Evolutionary conservation across 192 early-diverging fungal species (phyloP), one percentile per base, ranked within the genome.

Genomic region (Irineochytrium annulatum): DNA sequence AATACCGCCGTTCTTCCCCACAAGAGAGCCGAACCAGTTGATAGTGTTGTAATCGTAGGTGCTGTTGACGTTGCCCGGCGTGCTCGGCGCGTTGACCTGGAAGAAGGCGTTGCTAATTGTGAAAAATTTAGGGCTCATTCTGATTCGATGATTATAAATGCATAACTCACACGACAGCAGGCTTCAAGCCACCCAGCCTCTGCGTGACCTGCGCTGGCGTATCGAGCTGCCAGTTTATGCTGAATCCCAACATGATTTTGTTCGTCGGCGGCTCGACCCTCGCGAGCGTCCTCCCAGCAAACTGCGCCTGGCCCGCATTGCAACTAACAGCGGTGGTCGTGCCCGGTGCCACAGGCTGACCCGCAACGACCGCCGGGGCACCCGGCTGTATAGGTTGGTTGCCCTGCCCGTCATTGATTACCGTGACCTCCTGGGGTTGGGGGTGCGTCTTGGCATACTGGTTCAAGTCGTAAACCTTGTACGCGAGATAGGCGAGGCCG

Each of bases 1-100:
- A 20, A 69, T 71, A 4, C 69, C 72, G 8, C 69, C 60, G 4
- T 59, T 44, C 8, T 48, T 11, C 20, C 53, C 45, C 52, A 57
- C 65, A 31, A 67, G 51, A 41, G 69, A 51, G 13, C 62, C 76
- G 46, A 67, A 67, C 76, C 76, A 78, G 30, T 66, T 48, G 52
- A 73, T 37, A 3, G 43, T 11, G 22, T 19, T 24, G 43, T 5
- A 16, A 26, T 59, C 52, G 20, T 64, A 69, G 17, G 54, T n/a
- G 13, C 53, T 46, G 28, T 31, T 45, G 20, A n/a, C 31, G 28
- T 32, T 44, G 17, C n/a, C 29, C 26, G n/a, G n/a, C n/a, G n/a
- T n/a, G n/a, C n/a, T n/a, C n/a, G n/a, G n/a, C n/a, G 52, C 55
- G 26, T 53, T 37, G 8, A 72, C 22, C 14, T 62, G 34, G 41